These are phyloP conservation scores for Stenocarpella maydis DNA, from an alignment of 2,329 filamentous ascomycete genomes.

Conservation along the genomic window DNA sequence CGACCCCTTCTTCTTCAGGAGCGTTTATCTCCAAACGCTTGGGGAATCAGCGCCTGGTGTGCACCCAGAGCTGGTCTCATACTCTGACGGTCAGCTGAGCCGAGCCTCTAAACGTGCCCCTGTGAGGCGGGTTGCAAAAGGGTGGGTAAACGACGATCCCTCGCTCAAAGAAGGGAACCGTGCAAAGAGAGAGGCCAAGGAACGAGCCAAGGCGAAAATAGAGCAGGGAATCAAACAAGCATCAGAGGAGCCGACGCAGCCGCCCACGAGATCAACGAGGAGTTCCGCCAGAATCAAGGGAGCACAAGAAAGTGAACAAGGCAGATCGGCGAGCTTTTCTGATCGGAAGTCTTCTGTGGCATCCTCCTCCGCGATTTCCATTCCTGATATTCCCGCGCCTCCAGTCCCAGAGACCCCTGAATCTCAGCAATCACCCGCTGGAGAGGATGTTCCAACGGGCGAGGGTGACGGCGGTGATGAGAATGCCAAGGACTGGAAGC, in stretches of 20 bases:
- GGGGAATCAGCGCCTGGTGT: background rate
- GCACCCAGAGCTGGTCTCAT: background rate
- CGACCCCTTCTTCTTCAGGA: slow-evolving; percentile 1
- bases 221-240: background rate
- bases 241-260: background rate
- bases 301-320: background rate
- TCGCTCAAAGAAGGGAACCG: background rate
- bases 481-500: background rate
- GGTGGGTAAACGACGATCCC: background rate
- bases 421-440: background rate
- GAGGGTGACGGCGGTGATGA: slow-evolving; percentile 1
- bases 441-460: background rate
- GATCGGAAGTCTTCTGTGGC: background rate
- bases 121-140: slow-evolving; percentile 21
- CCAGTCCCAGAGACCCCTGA: background rate
- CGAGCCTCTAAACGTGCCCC: slow-evolving; percentile 2
- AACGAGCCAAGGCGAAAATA: background rate
- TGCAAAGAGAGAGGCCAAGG: slow-evolving; percentile 1
- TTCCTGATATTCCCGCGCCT: background rate
- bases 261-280: slow-evolving; percentile 6
- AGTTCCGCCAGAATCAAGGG: background rate
- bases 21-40: slow-evolving; percentile 4
- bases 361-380: background rate
- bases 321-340: background rate
- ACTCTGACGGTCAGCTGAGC: slow-evolving; percentile 1